Base-by-base conservation (phyloP, 257 asterid species). In the Henckelia pumila region DNA sequence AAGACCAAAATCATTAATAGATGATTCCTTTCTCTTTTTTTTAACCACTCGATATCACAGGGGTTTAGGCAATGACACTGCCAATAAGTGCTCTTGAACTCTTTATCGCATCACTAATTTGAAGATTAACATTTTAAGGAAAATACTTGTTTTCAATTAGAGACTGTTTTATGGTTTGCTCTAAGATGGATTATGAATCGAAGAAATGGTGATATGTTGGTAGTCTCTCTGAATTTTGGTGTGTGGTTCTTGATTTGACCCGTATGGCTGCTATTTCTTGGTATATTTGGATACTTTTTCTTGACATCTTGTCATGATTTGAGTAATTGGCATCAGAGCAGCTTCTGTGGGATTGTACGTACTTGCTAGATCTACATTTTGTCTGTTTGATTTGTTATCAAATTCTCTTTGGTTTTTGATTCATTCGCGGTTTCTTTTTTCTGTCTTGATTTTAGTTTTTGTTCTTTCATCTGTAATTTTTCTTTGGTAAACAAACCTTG, bases 331-430 rank as follows among this genome's bases (percentile, higher is more conserved):
- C 52, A n/a, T 35, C 50, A 22, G 21, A 67, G 69, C 44, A 24
- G 37, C 35, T 53, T 28, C 63, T 3, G 63, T 14, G 24, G 37
- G 32, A n/a, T 19, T 20, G 24, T 69, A 30, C 11, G 64, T 25
- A 59, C 23, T 35, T 13, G 37, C 59, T 57, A 22, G 35, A 64
- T 24, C 26, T 8, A 32, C 20, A 22, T 23, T 10, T 20, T 32
- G 13, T 75, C 72, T 69, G 16, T 50, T 29, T 74, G 22, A 40
- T 58, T 49, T 58, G 1, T 75, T 57, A 49, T 60, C 59, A 32
- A 65, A 29, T 68, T 59, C 28, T 11, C 71, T 47, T 13, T 28
- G 28, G 23, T 47, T 44, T 35, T 25, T 16, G 35, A 28, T 30
- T 63, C 67, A 37, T 49, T 60, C 53, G 25, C 53, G 8, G 30